Conservation (phyloP, 805 yeast species). For the Pichia paraexigua region DNA sequence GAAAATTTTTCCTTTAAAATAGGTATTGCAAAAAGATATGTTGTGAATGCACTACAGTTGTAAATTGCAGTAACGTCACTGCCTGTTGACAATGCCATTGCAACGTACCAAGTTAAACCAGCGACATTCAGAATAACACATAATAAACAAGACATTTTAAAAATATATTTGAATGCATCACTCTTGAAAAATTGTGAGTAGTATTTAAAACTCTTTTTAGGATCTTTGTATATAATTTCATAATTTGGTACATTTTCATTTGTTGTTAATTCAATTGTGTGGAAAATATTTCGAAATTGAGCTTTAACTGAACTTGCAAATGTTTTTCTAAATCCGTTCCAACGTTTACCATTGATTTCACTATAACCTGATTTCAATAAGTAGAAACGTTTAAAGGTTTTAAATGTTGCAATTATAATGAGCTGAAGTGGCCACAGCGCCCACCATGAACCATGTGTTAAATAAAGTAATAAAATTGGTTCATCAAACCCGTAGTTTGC, state of each 20-base stretch:
- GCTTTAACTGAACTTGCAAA: conserved; percentile 32
- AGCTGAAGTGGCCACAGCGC: conserved; percentile 66
- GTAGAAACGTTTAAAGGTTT: conserved; percentile 30
- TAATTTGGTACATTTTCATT: conserved; percentile 24
- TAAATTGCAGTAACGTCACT: conserved; percentile 86
- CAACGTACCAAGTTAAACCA: conserved; percentile 79
- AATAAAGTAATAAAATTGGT: conserved; percentile 55
- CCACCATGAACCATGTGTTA: conserved; percentile 79
- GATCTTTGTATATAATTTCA: conserved; percentile 23
- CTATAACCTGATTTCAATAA: conserved; percentile 14
- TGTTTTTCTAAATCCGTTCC: conserved; percentile 27
- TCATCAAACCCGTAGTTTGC: conserved; percentile 47
- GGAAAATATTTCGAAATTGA: conserved; percentile 35
- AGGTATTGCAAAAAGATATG: conserved; percentile 76
- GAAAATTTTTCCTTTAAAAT: conserved; percentile 59
- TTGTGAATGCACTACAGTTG: conserved; percentile 85
- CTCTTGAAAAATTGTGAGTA: conserved; percentile 32
- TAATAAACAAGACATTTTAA: conserved; percentile 35
- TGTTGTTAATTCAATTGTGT: conserved; percentile 30
- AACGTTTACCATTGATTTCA: conserved; percentile 18
- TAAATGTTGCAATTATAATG: conserved; percentile 37
- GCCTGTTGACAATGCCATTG: conserved; percentile 74
- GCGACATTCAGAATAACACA: conserved; percentile 61
- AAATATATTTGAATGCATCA: conserved; percentile 42
- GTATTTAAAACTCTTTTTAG: conserved; percentile 20